Percentiles rank a stretch among this genome's conserved stretches.
phyloP scores from a whole-genome alignment of 192 early-diverging fungal genomes.

The Martensiomyces pterosporus region DNA sequence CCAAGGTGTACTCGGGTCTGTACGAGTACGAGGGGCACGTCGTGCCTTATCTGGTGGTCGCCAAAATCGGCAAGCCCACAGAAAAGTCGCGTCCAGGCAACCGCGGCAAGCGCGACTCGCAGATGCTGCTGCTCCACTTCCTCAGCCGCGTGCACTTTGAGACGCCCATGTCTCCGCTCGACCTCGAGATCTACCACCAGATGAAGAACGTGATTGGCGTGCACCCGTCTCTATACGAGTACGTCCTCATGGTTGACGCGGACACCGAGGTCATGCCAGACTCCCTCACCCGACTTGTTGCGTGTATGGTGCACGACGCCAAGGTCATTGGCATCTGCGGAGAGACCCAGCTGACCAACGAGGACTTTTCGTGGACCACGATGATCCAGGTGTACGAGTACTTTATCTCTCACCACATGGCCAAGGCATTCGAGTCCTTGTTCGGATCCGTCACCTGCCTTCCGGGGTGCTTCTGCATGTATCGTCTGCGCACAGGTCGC shows the following conservation, averaged over 20 bases:
- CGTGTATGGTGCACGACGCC: constrained; percentile 74
- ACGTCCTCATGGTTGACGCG: constrained; percentile 75
- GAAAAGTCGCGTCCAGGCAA: constrained; percentile 90
- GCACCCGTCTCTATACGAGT: constrained; percentile 72
- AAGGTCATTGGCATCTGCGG: constrained; percentile 88
- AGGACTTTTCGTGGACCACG: constrained; percentile 83
- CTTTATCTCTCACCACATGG: constrained; percentile 87
- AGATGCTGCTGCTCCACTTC: constrained; percentile 91
- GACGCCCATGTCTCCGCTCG: constrained; percentile 84
- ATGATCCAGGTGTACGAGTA: constrained; percentile 98
- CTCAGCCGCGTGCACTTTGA: constrained; percentile 90
- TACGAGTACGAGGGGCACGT: constrained; percentile 84
- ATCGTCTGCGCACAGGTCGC: constrained; percentile 66
- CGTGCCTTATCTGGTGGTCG: constrained; percentile 92
- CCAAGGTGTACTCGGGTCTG: constrained; percentile 91
- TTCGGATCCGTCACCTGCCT: constrained; percentile 80
- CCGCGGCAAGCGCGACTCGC: constrained; percentile 96
- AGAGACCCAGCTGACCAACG: constrained; percentile 81
- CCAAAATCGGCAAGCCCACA: constrained; percentile 84
- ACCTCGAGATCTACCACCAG: constrained; percentile 94
- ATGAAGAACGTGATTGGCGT: constrained; percentile 97
- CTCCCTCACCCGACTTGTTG: constrained; percentile 83
- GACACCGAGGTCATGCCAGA: constrained; percentile 81
- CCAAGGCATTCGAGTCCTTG: constrained; percentile 82
- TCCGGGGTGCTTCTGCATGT: constrained; percentile 86